Evolutionary conservation across 805 yeast genomes (phyloP).

Genomic region (Yarrowia osloensis): DNA sequence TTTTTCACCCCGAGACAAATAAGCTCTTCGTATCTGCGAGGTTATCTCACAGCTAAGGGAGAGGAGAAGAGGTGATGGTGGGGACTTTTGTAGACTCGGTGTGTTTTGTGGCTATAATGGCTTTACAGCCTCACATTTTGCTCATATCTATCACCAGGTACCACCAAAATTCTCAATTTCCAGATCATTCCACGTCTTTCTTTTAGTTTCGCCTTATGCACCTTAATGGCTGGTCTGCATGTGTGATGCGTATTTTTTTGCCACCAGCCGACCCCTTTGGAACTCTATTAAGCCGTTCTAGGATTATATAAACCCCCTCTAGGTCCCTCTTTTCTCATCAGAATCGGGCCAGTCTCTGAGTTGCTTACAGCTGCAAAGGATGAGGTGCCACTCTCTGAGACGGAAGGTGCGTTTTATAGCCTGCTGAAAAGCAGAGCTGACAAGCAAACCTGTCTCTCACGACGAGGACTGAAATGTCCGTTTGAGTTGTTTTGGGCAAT

Average conservation of each 20-base stretch:
- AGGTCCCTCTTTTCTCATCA: background rate
- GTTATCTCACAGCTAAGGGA: no score
- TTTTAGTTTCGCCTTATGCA: background rate
- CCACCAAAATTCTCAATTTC: no score
- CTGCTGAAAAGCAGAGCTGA: background rate
- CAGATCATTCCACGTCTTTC: background rate
- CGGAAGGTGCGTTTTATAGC: conserved; percentile 1
- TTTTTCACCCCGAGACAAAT: no score
- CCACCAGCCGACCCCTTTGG: background rate
- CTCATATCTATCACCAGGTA: no score
- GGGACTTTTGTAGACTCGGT: background rate
- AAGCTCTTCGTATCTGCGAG: background rate
- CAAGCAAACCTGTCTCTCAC: background rate
- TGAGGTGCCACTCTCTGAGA: background rate
- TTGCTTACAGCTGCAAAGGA: no score
- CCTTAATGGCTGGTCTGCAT: background rate
- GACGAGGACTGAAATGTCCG: background rate
- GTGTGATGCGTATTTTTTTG: background rate
- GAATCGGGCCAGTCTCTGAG: conserved; percentile 6
- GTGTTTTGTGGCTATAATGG: no score
- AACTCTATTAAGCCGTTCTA: background rate
- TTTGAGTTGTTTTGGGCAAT: background rate
- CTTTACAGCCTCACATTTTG: no score
- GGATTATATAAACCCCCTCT: background rate
- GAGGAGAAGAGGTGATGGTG: no score